Conservation (phyloP, 2,329 filamentous ascomycete genomes). For the Colletotrichum scovillei region DNA sequence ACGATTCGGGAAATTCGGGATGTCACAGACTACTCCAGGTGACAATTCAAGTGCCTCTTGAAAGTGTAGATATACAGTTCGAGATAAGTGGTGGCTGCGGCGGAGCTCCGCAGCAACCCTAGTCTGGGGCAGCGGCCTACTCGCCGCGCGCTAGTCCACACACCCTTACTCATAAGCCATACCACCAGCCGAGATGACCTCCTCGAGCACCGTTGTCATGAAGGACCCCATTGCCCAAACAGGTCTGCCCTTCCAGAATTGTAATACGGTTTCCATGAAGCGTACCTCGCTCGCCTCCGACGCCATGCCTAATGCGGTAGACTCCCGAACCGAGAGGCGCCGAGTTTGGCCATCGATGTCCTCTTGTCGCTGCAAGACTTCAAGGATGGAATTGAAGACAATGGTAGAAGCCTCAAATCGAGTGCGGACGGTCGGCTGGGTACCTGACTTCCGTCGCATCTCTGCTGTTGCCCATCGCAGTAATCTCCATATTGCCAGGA, state of each 20-base stretch:
- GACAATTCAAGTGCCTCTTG: not conserved
- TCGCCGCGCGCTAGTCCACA: constrained; percentile 7
- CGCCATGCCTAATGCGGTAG: constrained; percentile 15
- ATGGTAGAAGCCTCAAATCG: constrained; percentile 40
- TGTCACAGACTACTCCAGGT: not conserved
- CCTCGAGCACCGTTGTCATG: constrained; percentile 36
- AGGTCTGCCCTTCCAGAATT: constrained; percentile 36
- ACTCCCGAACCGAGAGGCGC: constrained; percentile 17
- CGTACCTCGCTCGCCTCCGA: constrained; percentile 33
- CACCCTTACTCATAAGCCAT: constrained; percentile 11
- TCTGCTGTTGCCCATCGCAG: constrained; percentile 42
- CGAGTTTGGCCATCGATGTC: not conserved
- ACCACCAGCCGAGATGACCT: constrained; percentile 28
- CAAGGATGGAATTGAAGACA: constrained; percentile 42
- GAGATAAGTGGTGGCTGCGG: constrained; percentile 1
- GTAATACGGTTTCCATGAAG: constrained; percentile 33
- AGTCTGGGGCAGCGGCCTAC: not conserved
- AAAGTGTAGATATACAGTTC: constrained; percentile 16
- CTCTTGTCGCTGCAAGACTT: constrained; percentile 29
- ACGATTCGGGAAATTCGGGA: constrained; percentile 6
- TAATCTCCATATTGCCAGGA: constrained; percentile 45
- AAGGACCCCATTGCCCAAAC: constrained; percentile 36
- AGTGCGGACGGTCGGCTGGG: constrained; percentile 35
- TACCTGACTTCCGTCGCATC: constrained; percentile 37
- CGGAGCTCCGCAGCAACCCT: constrained; percentile 26